Conservation (phyloP, 352 stramenopile genomes). For the Pythium utonaiense region DNA sequence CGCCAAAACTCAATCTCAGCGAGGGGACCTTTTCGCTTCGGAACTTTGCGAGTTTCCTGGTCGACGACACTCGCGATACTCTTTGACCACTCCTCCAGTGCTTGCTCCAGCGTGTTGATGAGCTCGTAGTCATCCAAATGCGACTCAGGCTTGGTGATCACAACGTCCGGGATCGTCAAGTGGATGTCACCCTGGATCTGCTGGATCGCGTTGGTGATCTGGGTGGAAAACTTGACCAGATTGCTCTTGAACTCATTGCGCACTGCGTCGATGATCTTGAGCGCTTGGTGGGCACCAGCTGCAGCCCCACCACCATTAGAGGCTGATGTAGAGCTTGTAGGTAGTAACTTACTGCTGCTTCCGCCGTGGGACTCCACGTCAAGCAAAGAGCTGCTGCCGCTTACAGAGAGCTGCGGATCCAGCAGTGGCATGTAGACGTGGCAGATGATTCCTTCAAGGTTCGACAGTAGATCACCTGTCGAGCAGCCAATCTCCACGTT, state of each 20-base stretch:
- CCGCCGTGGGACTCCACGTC: not conserved
- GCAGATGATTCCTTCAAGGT: slow-evolving; percentile 84
- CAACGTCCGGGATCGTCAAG: slow-evolving; percentile 90
- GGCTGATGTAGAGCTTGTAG: not conserved
- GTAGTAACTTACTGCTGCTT: slow-evolving; percentile 15
- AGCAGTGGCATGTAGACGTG: slow-evolving; percentile 89
- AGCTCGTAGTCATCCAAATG: slow-evolving; percentile 85
- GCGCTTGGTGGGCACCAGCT: slow-evolving; percentile 40
- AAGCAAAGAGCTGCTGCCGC: slow-evolving; percentile 7
- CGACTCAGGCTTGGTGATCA: slow-evolving; percentile 85
- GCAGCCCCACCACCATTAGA: not conserved
- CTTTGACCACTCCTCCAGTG: slow-evolving; percentile 92
- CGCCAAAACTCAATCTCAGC: slow-evolving; percentile 97
- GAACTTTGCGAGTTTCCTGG: slow-evolving; percentile 83
- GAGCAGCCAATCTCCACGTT: slow-evolving; percentile 88
- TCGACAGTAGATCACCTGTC: slow-evolving; percentile 78
- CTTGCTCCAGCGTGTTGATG: slow-evolving; percentile 87
- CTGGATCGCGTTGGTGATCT: slow-evolving; percentile 91
- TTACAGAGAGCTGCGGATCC: slow-evolving; percentile 57
- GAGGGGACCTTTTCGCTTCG: slow-evolving; percentile 87
- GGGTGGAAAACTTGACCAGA: slow-evolving; percentile 90
- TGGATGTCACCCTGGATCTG: slow-evolving; percentile 94
- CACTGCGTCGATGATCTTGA: slow-evolving; percentile 81
- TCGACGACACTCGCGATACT: slow-evolving; percentile 89
- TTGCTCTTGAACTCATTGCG: slow-evolving; percentile 90